Evolutionary conservation across 2,329 filamentous ascomycete genomes (phyloP).

Genomic region (Sordariomycetes sp.): DNA sequence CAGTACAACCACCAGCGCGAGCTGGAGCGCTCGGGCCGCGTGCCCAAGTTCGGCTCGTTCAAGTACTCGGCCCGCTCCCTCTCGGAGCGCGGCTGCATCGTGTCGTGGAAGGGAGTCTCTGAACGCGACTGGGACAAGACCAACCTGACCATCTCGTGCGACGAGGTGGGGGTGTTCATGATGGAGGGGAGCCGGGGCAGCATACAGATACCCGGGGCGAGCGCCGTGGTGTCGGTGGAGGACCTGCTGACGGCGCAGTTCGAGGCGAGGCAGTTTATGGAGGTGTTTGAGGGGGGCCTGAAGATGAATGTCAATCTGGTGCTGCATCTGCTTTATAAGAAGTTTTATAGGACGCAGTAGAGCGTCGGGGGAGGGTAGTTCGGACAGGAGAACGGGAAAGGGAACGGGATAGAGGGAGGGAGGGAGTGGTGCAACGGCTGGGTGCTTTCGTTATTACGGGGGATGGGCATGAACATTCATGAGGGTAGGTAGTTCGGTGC

Average conservation of each 20-base stretch:
- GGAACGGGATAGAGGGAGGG: neutral
- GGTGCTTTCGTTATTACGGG: neutral
- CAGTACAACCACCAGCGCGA: conserved; percentile 98
- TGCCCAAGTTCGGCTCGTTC: conserved; percentile 95
- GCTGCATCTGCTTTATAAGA: conserved; percentile 95
- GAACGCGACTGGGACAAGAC: conserved; percentile 84
- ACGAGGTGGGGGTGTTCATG: conserved; percentile 88
- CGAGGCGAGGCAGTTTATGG: conserved; percentile 93
- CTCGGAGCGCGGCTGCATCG: conserved; percentile 85
- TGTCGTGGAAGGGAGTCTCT: conserved; percentile 77
- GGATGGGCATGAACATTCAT: neutral
- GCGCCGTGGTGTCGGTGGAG: conserved; percentile 79
- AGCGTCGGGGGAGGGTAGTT: neutral
- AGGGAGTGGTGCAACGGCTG: neutral
- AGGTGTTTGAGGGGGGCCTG: conserved; percentile 76
- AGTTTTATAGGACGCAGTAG: conserved; percentile 77
- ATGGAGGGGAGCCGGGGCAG: conserved; percentile 84
- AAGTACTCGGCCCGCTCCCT: conserved; percentile 90
- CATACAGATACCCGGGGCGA: conserved; percentile 93
- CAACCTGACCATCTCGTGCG: conserved; percentile 87
- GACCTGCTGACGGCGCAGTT: conserved; percentile 94
- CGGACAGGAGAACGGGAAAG: neutral
- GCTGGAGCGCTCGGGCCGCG: conserved; percentile 80
- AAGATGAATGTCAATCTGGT: conserved; percentile 94
- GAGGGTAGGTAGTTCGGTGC: neutral